phyloP scores from a whole-genome alignment of 176 grass and related monocot species.

The Tillandsia fasciculata region DNA sequence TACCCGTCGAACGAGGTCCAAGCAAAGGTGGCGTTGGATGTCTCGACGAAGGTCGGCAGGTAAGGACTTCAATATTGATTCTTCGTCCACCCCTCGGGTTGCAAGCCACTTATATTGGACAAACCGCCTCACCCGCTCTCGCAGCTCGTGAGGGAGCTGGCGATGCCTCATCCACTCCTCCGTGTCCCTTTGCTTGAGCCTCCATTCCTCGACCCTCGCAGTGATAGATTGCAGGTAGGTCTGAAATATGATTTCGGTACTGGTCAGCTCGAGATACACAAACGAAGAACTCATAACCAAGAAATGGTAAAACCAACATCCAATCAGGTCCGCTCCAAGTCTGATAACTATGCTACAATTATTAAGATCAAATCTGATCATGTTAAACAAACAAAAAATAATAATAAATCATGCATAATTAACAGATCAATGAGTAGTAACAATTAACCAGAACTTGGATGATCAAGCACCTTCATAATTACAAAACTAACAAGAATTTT shows the following conservation, averaged over 20 bases:
- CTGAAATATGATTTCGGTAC: constrained; percentile 14
- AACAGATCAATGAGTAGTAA: too few species aligned
- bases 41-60: constrained; percentile 58
- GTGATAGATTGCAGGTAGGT: constrained; percentile 73
- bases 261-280: too few species aligned
- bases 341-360: too few species aligned
- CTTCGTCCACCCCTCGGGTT: constrained; percentile 67
- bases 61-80: constrained; percentile 29
- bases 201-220: constrained; percentile 55
- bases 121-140: constrained; percentile 44
- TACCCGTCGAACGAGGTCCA: constrained; percentile 47
- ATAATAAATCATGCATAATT: too few species aligned
- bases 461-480: too few species aligned
- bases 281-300: too few species aligned
- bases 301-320: too few species aligned
- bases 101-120: constrained; percentile 78
- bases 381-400: too few species aligned
- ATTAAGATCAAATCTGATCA: too few species aligned
- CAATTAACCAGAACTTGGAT: too few species aligned
- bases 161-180: constrained; percentile 79
- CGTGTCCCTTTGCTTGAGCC: constrained; percentile 43
- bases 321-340: too few species aligned
- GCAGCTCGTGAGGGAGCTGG: constrained; percentile 42
- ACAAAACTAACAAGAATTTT: background rate
- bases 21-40: constrained; percentile 67